Conservation (phyloP, 306 rosid genomes). For the Hippophae rhamnoides region DNA sequence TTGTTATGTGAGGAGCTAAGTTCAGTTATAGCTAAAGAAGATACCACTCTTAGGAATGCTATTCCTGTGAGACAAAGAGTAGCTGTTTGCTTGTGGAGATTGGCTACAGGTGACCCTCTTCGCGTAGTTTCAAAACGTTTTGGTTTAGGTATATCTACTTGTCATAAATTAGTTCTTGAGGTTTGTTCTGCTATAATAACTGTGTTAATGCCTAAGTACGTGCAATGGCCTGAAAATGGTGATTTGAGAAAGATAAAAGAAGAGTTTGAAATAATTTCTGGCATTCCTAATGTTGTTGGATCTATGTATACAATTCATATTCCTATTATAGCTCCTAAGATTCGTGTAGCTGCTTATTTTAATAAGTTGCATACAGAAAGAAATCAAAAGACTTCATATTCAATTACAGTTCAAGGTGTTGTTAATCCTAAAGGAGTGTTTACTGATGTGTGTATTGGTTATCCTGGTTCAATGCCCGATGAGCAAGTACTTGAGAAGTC, state of each 20-base stretch:
- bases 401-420: slow-evolving; percentile 36
- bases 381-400: slow-evolving; percentile 59
- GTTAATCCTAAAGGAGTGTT: slow-evolving; percentile 72
- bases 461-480: slow-evolving; percentile 97
- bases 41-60: slow-evolving; percentile 68
- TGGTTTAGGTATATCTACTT: slow-evolving; percentile 87
- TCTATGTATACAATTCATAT: slow-evolving; percentile 88
- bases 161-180: slow-evolving; percentile 85
- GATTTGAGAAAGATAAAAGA: slow-evolving; percentile 37
- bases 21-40: slow-evolving; percentile 80
- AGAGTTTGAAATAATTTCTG: slow-evolving; percentile 57
- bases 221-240: slow-evolving; percentile 74
- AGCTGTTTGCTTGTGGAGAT: slow-evolving; percentile 84
- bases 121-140: slow-evolving; percentile 71
- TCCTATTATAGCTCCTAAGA: slow-evolving; percentile 89
- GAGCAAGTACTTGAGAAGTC: slow-evolving; percentile 76
- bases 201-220: slow-evolving; percentile 74
- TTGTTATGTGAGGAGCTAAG: slow-evolving; percentile 73
- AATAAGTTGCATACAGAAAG: slow-evolving; percentile 84
- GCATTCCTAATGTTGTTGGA: slow-evolving; percentile 79
- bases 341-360: slow-evolving; percentile 76
- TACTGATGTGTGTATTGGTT: slow-evolving; percentile 79
- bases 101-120: slow-evolving; percentile 94
- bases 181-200: slow-evolving; percentile 76
- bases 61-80: slow-evolving; percentile 87